Conservation (phyloP, 1,284 basidiomycete genomes). For the Trametes hirsuta region DNA sequence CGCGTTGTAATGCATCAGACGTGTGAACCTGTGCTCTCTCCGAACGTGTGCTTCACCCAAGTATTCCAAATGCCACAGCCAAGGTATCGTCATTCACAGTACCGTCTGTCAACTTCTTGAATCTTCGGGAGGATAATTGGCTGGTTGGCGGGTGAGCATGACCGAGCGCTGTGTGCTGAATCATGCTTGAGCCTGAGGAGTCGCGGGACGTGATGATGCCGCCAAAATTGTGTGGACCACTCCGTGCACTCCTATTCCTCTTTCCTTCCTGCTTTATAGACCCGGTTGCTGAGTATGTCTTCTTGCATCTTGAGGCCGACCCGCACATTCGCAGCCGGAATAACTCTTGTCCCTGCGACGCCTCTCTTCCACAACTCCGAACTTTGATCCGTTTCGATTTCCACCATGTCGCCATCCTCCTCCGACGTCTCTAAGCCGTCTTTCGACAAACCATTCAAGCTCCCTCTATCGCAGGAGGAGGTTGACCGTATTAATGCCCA, state of each 20-base stretch:
- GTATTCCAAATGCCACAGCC: conserved; percentile 27
- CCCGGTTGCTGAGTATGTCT: conserved; percentile 7
- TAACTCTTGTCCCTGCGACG: neutral
- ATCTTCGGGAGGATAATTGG: conserved; percentile 24
- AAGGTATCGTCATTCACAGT: neutral
- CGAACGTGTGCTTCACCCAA: conserved; percentile 1
- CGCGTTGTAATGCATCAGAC: neutral
- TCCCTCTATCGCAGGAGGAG: conserved; percentile 68
- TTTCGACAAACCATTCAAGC: conserved; percentile 53
- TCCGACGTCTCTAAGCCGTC: conserved; percentile 24
- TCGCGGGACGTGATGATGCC: conserved; percentile 18
- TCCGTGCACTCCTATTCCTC: conserved; percentile 23
- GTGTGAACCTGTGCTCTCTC: neutral
- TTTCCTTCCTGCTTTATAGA: conserved; percentile 14
- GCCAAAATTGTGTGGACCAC: conserved; percentile 24
- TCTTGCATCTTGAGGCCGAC: neutral
- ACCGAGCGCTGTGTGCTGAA: conserved; percentile 21
- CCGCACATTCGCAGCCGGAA: neutral
- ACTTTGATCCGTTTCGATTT: neutral
- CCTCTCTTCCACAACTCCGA: neutral
- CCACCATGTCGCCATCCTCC: conserved; percentile 13
- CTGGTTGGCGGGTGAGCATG: conserved; percentile 11
- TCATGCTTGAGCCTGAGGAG: conserved; percentile 11
- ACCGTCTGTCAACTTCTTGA: neutral
- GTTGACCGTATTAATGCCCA: conserved; percentile 75